Conservation (phyloP, 2,329 filamentous ascomycete species). For the Aspergillus sojae region DNA sequence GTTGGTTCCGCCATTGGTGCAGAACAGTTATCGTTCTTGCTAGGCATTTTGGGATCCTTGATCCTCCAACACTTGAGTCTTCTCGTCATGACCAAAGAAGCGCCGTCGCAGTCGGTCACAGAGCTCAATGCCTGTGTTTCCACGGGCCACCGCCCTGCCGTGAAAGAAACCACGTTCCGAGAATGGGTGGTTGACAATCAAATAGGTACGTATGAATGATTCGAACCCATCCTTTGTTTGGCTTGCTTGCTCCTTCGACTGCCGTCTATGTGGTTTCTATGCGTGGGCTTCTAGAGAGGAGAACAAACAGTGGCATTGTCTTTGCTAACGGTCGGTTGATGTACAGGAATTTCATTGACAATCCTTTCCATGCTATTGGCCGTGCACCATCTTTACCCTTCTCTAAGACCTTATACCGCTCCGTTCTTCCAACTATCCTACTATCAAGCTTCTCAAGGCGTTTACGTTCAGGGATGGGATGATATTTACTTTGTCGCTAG, state of each 20-base stretch:
- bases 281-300: not conserved
- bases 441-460: slow-evolving; percentile 67
- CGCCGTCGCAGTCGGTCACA: slow-evolving; percentile 32
- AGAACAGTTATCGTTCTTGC: slow-evolving; percentile 10
- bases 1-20: slow-evolving; percentile 15
- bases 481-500: slow-evolving; percentile 77
- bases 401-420: slow-evolving; percentile 73
- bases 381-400: slow-evolving; percentile 79
- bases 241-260: not conserved
- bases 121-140: slow-evolving; percentile 48
- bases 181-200: slow-evolving; percentile 77
- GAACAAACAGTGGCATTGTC: slow-evolving; percentile 8
- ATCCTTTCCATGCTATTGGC: slow-evolving; percentile 80
- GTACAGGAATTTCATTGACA: slow-evolving; percentile 78
- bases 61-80: slow-evolving; percentile 11
- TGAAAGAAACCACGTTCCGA: slow-evolving; percentile 45
- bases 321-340: slow-evolving; percentile 21
- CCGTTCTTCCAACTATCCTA: slow-evolving; percentile 91
- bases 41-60: slow-evolving; percentile 11
- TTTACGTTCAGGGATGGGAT: slow-evolving; percentile 76
- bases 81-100: slow-evolving; percentile 40
- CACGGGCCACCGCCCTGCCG: slow-evolving; percentile 28
- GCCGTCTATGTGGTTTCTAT: not conserved
- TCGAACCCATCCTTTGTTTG: slow-evolving; percentile 32
- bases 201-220: slow-evolving; percentile 60